Base-by-base conservation (phyloP, 495 filamentous ascomycete genomes). In the Aspergillus steynii region DNA sequence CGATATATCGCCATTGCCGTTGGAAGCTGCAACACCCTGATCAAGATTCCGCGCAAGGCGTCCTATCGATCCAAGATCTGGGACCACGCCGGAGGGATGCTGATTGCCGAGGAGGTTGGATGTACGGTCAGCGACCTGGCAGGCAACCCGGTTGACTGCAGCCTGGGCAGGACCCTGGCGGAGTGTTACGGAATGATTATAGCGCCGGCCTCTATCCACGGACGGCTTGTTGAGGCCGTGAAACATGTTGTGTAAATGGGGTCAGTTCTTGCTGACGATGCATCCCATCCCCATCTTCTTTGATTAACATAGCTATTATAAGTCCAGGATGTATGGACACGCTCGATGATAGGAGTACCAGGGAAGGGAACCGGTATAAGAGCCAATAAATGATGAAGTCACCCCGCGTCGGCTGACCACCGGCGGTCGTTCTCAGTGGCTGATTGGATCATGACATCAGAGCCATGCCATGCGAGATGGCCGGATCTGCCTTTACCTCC, bases 31-130 rank as follows among this genome's bases (percentile, higher is more conserved):
- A 87, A 88, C 69, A 74, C 82, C 50, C 81, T 84, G 6, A 66
- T 91, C 14, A 88, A 89, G 77, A 75, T 90, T 10, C 86, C 88
- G 55, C 76, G 77, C 60, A 74, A 76, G 4, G 66, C 71, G 3
- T 69, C 74, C 0, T 76, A 85, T 59, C 74, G 74, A 29, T 86
- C 82, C n/a, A 87, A 87, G 70, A 77, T 88, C 15, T 91, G 88
- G 88, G 88, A 91, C 63, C 88, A 91, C 70, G 83, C 85, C 0
- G 88, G 87, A 7, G 87, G 86, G 0, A 86, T 89, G 82, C 69
- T 91, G 29, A 74, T 90, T 32, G 88, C 84, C 50, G 76, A 85
- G 70, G 88, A 91, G 65, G 71, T 86, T 2, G 88, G 88, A 0
- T 85, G 84, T 31, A 74, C 75, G 56, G 78, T 91, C 20, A 88